Base-by-base conservation (phyloP, 441 rosid species). In the Arabidopsis hybrid region DNA sequence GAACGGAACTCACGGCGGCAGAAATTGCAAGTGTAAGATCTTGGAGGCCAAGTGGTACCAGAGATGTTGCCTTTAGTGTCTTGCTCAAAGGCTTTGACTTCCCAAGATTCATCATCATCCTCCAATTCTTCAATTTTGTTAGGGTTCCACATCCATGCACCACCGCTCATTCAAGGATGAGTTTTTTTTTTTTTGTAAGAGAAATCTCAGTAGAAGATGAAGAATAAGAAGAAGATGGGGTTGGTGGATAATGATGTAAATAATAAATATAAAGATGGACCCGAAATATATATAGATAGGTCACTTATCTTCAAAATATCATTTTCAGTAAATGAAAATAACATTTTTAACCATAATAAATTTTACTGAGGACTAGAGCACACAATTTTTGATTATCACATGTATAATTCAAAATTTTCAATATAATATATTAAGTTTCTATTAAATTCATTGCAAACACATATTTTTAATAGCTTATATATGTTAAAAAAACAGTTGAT, bases 41-140 rank as follows among this genome's bases (percentile, higher is more conserved):
- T 81, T 1, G 99, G 99, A 9, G 99, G 99, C 99, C 99, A 94
- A 38, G 97, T 92, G 43, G 97, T 81, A 40, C 96, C 98, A 86
- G 85, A 83, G 63, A 77, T 63, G 73, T 82, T 88, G 10, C 85
- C 75, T 69, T 56, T 81, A 1, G 92, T 88, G 66, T 94, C 99
- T 76, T 90, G 94, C 42, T 87, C 91, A 31, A 94, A 94, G 40
- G 99, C 99, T 75, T 83, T 83, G 10, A 88, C 97, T 83, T 94
- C 99, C 99, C 99, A 92, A 6, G 97, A 89, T 62, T 88, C 95
- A 55, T 94, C 99, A 0, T 87, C 95, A 18, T 85, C 95, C 29
- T 84, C 83, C 32, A 21, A 8, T 34, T 67, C 67, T 45, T 60
- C 73, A 55, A 7, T 21, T 52, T 78, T 72, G 52, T 62, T 72